Conservation (phyloP, 495 filamentous ascomycete species). For the Delitschia confertaspora region DNA sequence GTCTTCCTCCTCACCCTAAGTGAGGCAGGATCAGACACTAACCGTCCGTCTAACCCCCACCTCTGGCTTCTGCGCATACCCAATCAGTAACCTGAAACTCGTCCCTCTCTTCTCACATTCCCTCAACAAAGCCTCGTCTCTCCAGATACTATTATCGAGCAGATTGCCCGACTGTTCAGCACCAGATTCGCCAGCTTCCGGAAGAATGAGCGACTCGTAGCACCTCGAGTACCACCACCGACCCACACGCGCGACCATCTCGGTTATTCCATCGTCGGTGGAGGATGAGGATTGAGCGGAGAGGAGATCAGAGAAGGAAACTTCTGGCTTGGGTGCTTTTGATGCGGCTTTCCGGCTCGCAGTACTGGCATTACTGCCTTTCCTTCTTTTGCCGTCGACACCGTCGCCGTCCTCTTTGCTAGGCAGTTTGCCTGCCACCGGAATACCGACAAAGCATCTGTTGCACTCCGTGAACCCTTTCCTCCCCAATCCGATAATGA, state of each 20-base stretch:
- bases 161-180: slow-evolving; percentile 11
- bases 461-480: slow-evolving; percentile 79
- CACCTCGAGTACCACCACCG: slow-evolving; percentile 94
- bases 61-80: slow-evolving; percentile 76
- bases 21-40: slow-evolving; percentile 34
- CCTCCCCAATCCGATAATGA: slow-evolving; percentile 64
- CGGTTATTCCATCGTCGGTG: slow-evolving; percentile 69
- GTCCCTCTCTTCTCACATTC: slow-evolving; percentile 83
- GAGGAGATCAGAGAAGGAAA: slow-evolving; percentile 32
- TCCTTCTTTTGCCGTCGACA: slow-evolving; percentile 18
- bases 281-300: slow-evolving; percentile 11
- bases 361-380: slow-evolving; percentile 14
- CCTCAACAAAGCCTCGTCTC: slow-evolving; percentile 60
- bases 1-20: background rate
- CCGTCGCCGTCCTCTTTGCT: slow-evolving; percentile 21
- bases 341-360: slow-evolving; percentile 17
- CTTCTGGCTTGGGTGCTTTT: slow-evolving; percentile 18
- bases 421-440: slow-evolving; percentile 64
- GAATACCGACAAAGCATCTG: slow-evolving; percentile 80
- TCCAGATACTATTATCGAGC: slow-evolving; percentile 60
- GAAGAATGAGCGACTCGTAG: slow-evolving; percentile 63
- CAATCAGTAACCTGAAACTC: slow-evolving; percentile 82
- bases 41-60: slow-evolving; percentile 50
- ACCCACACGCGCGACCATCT: slow-evolving; percentile 85
- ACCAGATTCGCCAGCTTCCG: slow-evolving; percentile 38